phyloP scores from a whole-genome alignment of 2,329 filamentous ascomycete species.

The Colletotrichum spinosum region DNA sequence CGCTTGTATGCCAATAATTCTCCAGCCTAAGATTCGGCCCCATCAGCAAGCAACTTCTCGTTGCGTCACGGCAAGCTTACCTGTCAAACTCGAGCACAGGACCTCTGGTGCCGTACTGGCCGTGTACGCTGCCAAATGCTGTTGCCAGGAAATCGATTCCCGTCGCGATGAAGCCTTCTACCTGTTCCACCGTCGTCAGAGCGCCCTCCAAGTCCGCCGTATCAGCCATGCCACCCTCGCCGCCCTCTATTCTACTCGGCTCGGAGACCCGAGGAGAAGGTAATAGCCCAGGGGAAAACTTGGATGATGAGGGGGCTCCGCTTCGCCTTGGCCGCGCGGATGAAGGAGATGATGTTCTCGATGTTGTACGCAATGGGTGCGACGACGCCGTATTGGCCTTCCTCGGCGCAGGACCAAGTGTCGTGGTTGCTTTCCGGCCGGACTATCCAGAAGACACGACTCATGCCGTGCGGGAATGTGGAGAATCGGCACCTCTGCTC shows the following conservation, averaged over 20 bases:
- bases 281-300: slow-evolving; percentile 78
- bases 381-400: slow-evolving; percentile 66
- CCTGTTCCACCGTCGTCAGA: slow-evolving; percentile 76
- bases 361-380: slow-evolving; percentile 70
- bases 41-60: not conserved
- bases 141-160: slow-evolving; percentile 81
- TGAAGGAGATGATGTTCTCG: slow-evolving; percentile 75
- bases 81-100: slow-evolving; percentile 69
- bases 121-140: slow-evolving; percentile 82
- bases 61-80: not conserved
- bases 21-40: not conserved
- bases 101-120: slow-evolving; percentile 75
- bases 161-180: slow-evolving; percentile 76
- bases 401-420: slow-evolving; percentile 49
- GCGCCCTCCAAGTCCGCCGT: too few relatives aligned
- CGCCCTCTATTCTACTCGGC: too few relatives aligned
- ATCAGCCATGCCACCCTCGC: too few relatives aligned
- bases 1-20: slow-evolving; percentile 14
- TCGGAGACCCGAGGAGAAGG: slow-evolving; percentile 59
- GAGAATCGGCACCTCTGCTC: too few relatives aligned
- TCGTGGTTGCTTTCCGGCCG: too few relatives aligned
- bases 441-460: too few relatives aligned
- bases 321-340: slow-evolving; percentile 75
- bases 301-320: slow-evolving; percentile 75
- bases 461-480: too few relatives aligned